These are phyloP conservation scores for Ogataea corticis DNA, from an alignment of 805 yeast genomes.

Conservation along the genomic window DNA sequence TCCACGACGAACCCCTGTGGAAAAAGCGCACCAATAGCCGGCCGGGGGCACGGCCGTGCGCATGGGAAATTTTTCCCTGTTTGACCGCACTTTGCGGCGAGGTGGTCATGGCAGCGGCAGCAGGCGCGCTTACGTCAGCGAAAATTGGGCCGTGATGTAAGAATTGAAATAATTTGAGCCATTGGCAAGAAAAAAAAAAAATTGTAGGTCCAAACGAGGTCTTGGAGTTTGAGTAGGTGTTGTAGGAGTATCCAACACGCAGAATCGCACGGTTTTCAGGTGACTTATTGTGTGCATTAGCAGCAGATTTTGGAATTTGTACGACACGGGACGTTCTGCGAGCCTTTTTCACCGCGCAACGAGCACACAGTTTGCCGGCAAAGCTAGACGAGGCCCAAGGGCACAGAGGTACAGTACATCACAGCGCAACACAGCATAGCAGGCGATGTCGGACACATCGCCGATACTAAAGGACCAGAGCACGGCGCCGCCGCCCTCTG, in stretches of 20 bases:
- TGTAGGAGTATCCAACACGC: too few species aligned
- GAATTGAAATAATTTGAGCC: neutral
- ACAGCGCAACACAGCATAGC: neutral
- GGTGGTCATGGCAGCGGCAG: neutral
- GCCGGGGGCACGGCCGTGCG: too few species aligned
- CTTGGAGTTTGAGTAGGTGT: too few species aligned
- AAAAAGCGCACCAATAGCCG: neutral
- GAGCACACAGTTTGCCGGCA: too few species aligned
- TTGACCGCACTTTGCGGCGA: too few species aligned
- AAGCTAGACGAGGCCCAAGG: too few species aligned
- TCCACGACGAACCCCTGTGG: neutral
- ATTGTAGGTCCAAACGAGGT: neutral
- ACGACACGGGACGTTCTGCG: too few species aligned
- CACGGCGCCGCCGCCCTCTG: slow-evolving; percentile 2
- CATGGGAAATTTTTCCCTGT: too few species aligned
- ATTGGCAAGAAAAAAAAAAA: neutral
- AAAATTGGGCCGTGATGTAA: neutral
- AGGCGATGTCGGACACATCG: slow-evolving; percentile 12
- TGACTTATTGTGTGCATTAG: too few species aligned
- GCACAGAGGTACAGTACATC: neutral
- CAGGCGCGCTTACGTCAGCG: neutral
- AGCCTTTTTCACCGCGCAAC: too few species aligned
- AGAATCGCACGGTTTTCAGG: neutral
- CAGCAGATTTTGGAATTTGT: too few species aligned
- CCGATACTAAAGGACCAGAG: slow-evolving; percentile 12